Conservation (phyloP, 257 asterid genomes). For the Salvia splendens region DNA sequence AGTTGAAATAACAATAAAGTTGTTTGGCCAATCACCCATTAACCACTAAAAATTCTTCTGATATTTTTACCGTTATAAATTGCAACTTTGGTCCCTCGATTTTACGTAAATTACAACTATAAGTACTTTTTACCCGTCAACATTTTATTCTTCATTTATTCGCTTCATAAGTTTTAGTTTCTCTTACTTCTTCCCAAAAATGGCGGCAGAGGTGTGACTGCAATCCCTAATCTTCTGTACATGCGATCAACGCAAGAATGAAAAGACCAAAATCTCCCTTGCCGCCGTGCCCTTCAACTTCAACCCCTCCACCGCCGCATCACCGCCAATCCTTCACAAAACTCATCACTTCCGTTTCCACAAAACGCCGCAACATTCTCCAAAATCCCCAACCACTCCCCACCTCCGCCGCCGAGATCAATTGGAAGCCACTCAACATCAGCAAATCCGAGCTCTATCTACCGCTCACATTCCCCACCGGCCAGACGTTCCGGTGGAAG, state of each 20-base stretch:
- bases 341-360: conserved; percentile 40
- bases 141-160: no score
- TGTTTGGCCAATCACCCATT: no score
- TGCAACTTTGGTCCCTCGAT: no score
- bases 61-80: no score
- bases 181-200: no score
- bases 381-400: conserved; percentile 41
- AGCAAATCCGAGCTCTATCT: conserved; percentile 73
- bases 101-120: no score
- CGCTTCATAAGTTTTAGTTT: no score
- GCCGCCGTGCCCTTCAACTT: conserved; percentile 34
- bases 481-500: conserved; percentile 94
- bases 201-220: no score
- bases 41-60: no score
- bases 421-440: conserved; percentile 63
- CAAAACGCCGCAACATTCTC: conserved; percentile 47
- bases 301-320: conserved; percentile 51
- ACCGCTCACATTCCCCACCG: conserved; percentile 96
- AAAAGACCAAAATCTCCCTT: conserved; percentile 41
- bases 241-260: conserved; percentile 36
- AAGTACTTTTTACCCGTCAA: no score
- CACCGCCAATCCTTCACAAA: conserved; percentile 36
- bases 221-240: conserved; percentile 18
- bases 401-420: conserved; percentile 35
- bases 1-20: no score